Evolutionary conservation across 2,329 filamentous ascomycete genomes (phyloP), one percentile per base, ranked within the genome.

Genomic region (Colletotrichum aenigma): DNA sequence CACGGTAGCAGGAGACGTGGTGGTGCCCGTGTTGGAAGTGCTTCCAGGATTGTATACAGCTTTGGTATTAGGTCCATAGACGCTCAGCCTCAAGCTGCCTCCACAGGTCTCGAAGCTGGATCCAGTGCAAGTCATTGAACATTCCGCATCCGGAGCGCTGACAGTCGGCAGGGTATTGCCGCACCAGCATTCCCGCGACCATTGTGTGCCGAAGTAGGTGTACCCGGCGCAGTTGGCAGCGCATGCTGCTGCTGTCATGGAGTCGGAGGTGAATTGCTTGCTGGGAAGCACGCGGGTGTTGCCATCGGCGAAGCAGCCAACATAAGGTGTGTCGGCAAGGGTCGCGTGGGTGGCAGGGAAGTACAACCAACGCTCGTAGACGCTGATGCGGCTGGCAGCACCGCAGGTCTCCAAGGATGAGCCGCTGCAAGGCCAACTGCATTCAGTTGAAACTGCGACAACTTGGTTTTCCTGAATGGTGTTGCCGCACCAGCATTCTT

Each of bases 121-220:
- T 2, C 86, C 86, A 4, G 80, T 80, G 78, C 86, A 88, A 24
- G 81, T 76, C 84, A 88, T 86, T 7, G 70, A 78, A 78, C 86
- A 88, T 18, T 87, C 85, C 2, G 70, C 72, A 28, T 74, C 78
- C 1, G 81, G 73, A 6, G 80, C 83, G 48, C 82, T 83, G 21
- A 76, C 84, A 12, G 80, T 73, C 65, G 82, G 82, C 72, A 87
- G 82, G 38, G 80, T 78, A 64, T 86, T 83, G 10, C 86, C 86
- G 71, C 85, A 86, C 77, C 82, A 88, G 77, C 71, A 74, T 78
- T 89, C 86, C 6, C 84, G 79, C 55, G 83, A 82, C 76, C 89
- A 89, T 76, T 89, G 87, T 43, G 88, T 79, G 56, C 88, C 88
- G 71, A 83, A 88, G 75, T 86, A 88, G 3, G 81, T 79, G 76